Percentiles rank a stretch among this genome's conserved stretches.
Conservation (phyloP, 768 basidiomycete species). For the Scleroderma citrinum region DNA sequence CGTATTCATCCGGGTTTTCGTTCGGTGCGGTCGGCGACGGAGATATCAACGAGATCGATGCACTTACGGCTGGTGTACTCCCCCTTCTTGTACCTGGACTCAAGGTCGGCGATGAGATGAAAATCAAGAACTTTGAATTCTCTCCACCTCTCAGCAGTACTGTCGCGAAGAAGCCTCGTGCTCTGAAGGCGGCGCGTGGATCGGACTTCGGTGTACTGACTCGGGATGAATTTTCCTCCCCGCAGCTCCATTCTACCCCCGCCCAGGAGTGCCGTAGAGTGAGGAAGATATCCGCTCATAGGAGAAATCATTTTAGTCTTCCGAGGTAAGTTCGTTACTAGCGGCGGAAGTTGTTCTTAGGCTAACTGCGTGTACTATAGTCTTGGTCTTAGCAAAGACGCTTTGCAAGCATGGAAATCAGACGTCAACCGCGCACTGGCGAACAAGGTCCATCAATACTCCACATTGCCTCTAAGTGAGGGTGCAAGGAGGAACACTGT, state of each 20-base stretch:
- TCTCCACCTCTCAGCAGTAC: conserved; percentile 30
- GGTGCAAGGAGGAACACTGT: conserved; percentile 43
- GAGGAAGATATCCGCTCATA: conserved; percentile 48
- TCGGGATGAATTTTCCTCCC: conserved; percentile 45
- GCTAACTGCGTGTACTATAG: conserved; percentile 28
- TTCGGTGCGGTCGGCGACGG: conserved; percentile 49
- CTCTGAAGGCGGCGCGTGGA: background rate
- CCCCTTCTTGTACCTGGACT: conserved; percentile 65
- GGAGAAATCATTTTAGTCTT: conserved; percentile 59
- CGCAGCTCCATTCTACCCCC: conserved; percentile 60
- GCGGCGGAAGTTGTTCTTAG: background rate
- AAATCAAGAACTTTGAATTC: conserved; percentile 41
- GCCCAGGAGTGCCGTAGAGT: conserved; percentile 31
- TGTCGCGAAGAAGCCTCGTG: conserved; percentile 33
- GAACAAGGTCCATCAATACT: conserved; percentile 34
- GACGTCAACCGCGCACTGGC: conserved; percentile 52
- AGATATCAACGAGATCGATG: conserved; percentile 60
- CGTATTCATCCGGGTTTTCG: conserved; percentile 58
- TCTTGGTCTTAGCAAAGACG: conserved; percentile 57
- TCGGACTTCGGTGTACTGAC: conserved; percentile 26
- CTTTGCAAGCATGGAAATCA: conserved; percentile 47
- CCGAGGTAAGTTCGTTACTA: conserved; percentile 58
- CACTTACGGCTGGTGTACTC: conserved; percentile 61
- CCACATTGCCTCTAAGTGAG: conserved; percentile 36
- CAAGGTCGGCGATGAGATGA: conserved; percentile 50